Evolutionary conservation across 257 asterid species (phyloP).

Genomic region (Eustoma russellianum): DNA sequence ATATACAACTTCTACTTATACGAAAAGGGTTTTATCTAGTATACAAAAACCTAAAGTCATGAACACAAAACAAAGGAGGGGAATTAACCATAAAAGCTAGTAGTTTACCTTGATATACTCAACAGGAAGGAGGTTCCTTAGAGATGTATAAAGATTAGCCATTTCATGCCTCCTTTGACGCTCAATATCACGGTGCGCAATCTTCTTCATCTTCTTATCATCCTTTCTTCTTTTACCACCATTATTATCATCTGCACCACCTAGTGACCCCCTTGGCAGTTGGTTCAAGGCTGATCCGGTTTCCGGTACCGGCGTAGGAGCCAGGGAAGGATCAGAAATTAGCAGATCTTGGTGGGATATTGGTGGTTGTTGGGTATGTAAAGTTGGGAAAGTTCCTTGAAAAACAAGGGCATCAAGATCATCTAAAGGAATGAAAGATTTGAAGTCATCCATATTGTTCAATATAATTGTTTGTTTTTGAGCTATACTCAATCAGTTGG

Average conservation of each 20-base stretch:
- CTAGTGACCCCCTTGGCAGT: not conserved
- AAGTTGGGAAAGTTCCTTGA: conserved; percentile 1
- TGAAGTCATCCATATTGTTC: conserved; percentile 10
- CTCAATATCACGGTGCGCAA: conserved; percentile 24
- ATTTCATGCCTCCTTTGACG: conserved; percentile 43
- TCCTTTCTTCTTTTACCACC: not conserved
- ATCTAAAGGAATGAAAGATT: conserved; percentile 7
- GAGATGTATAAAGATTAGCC: conserved; percentile 27
- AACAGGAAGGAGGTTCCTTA: conserved; percentile 27
- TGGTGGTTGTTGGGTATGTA: conserved; percentile 2
- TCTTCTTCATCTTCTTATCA: conserved; percentile 10
- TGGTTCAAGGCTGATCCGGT: not conserved
- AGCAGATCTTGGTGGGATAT: conserved; percentile 15
- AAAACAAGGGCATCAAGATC: conserved; percentile 6
- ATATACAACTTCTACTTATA: no score
- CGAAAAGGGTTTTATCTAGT: no score
- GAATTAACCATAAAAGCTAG: not conserved
- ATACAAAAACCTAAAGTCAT: not conserved
- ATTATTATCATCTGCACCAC: not conserved
- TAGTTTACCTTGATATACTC: conserved; percentile 26
- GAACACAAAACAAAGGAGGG: not conserved
- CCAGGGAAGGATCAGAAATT: conserved; percentile 1
- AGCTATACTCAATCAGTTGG: not conserved
- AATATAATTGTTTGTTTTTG: no score
- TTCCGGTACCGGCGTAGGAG: not conserved